Percentiles rank a stretch among this genome's conserved stretches.
phyloP scores from a whole-genome alignment of 495 filamentous ascomycete species.

The Sordaria brevicollis region DNA sequence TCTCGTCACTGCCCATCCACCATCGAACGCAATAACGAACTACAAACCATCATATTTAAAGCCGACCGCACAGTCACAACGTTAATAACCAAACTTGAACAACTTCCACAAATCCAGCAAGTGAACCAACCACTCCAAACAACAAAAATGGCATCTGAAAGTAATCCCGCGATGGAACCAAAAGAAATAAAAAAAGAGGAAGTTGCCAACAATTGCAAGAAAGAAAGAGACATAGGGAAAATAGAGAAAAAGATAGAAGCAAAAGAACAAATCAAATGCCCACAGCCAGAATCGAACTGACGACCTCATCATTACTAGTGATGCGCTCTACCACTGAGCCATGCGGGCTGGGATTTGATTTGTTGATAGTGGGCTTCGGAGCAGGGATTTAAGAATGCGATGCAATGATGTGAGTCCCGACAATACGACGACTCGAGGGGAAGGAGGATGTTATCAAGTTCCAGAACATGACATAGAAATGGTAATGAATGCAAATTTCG shows the following conservation, averaged over 20 bases:
- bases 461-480: not conserved
- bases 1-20: too few species aligned
- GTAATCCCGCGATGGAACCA: too few species aligned
- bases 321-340: not conserved
- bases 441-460: not conserved
- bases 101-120: too few species aligned
- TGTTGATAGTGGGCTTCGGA: accelerated
- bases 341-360: not conserved
- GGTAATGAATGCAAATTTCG: too few species aligned
- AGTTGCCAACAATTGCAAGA: not conserved
- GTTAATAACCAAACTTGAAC: too few species aligned
- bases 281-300: not conserved
- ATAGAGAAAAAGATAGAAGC: not conserved
- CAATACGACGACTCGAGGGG: not conserved
- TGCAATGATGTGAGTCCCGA: not conserved
- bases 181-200: not conserved
- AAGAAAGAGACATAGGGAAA: not conserved
- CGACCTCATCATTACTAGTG: not conserved
- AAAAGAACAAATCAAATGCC: not conserved
- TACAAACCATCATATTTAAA: too few species aligned
- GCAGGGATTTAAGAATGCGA: accelerated
- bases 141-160: too few species aligned
- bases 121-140: too few species aligned
- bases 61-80: too few species aligned
- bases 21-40: too few species aligned